Base-by-base conservation (phyloP, 768 basidiomycete genomes). In the Tylopilus vinaceipallidus region DNA sequence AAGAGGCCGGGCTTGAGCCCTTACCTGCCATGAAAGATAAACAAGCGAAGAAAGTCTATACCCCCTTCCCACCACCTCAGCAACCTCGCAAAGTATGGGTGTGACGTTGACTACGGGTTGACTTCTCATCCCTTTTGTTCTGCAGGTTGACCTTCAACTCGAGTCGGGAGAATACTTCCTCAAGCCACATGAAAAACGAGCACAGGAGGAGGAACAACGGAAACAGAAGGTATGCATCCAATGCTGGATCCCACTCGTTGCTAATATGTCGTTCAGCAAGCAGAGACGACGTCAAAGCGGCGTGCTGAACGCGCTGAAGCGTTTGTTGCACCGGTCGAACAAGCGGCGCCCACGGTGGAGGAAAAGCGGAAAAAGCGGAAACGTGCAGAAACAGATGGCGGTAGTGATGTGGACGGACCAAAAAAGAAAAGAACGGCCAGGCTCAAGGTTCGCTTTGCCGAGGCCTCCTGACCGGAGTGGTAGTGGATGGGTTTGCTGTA, bases 131-230 rank as follows among this genome's bases (percentile, higher is more conserved):
- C 11, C 17, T 34, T 27, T 54, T 26, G 24, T 33, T 42, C 34
- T 7, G 17, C 51, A 92, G 86, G 75, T 98, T 62, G 97, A 99
- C 70, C 66, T 97, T 38, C 88, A 98, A 76, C 77, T 98, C 56
- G 95, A 97, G 64, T 89, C 88, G 2, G 97, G 97, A 72, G 97
- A 98, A 63, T 98, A 98, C 66, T 99, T 98, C 77, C 86, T 99
- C 73, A 97, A 95, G 66, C 73, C 88, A 16, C 77, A 82, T 51
- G 91, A 98, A 66, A 95, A 89, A 73, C 86, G 86, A 56, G 82
- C 79, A 3, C 77, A 82, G 30, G 90, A 93, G 59, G 77, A 79
- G 27, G 79, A 78, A 49, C 77, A 79, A 62, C 74, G 87, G 64
- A 85, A 82, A 69, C 82, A 92, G 66, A 92, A 91, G 81, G 52